These are phyloP conservation scores for Bothriochloa decipiens DNA, from an alignment of 176 grass and related monocot genomes.

Conservation along the genomic window DNA sequence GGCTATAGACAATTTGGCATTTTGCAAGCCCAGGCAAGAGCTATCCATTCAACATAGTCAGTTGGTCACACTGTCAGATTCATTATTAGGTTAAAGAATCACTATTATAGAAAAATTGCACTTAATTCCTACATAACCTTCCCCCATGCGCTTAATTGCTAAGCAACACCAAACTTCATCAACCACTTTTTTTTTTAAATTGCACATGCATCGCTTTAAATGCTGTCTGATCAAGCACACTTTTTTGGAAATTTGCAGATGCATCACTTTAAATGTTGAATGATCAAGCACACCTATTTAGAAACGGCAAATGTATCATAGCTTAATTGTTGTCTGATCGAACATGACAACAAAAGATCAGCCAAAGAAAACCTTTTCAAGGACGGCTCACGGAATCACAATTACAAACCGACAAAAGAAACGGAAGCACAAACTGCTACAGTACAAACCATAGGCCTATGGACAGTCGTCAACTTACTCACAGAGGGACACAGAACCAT, in stretches of 20 bases:
- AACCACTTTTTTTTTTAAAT: neutral
- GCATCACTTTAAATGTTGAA: neutral
- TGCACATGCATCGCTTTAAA: neutral
- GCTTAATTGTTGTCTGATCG: neutral
- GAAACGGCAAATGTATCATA: neutral
- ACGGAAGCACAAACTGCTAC: neutral
- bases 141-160: neutral
- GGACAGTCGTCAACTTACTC: neutral
- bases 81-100: neutral
- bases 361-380: neutral
- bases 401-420: neutral
- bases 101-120: neutral
- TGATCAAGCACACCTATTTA: neutral
- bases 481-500: neutral
- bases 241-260: neutral
- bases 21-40: neutral
- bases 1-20: neutral
- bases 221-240: neutral
- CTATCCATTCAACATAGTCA: neutral
- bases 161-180: neutral
- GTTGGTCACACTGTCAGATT: neutral
- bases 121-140: neutral
- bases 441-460: neutral
- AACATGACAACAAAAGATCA: neutral
- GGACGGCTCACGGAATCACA: neutral